Base-by-base conservation (phyloP, 2,329 filamentous ascomycete genomes). In the Cladophialophora carrionii region DNA sequence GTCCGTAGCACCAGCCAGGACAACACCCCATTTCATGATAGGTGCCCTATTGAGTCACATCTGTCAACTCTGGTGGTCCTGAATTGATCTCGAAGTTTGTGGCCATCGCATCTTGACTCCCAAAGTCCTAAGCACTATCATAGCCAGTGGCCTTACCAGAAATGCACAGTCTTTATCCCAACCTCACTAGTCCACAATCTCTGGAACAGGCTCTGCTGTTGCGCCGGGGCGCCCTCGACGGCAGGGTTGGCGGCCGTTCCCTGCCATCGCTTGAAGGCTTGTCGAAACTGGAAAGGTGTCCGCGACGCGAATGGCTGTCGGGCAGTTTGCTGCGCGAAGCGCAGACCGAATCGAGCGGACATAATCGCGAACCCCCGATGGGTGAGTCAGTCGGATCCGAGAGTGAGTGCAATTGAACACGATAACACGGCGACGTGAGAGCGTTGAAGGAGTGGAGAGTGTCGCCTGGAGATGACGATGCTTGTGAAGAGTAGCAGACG, bases 11-110 rank as follows among this genome's bases (percentile, higher is more conserved):
- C 95, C 95, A 72, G 95, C 92, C 71, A 98, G 82, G 78, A 98
- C 95, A 74, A 99, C 84, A 73, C 86, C 87, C 95, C 95, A 99
- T 89, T 88, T 97, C 92, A 97, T 96, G 71, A 97, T 88, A 64
- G 94, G 94, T 52, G 94, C 93, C 91, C 91, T 94, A 72, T 54
- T 7, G 48, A 12, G 22, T 22, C 32, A 17, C 6, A 26, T 46
- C 10, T 24, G 64, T 67, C 57, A 67, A 57, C 46, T 49, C 51
- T n/a, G 6, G 5, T 48, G 17, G 12, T 49, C 29, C 32, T 22
- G 29, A 31, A 29, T 12, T 37, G 12, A 51, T 20, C 2, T 32
- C 22, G 3, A 51, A 22, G 26, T 22, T 24, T n/a, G 10, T 1
- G 34, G 56, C n/a, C 37, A n/a, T 41, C 17, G 34, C 14, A 17